Conservation (phyloP, 192 early-diverging fungal species). For the Powellomyces hirtus region DNA sequence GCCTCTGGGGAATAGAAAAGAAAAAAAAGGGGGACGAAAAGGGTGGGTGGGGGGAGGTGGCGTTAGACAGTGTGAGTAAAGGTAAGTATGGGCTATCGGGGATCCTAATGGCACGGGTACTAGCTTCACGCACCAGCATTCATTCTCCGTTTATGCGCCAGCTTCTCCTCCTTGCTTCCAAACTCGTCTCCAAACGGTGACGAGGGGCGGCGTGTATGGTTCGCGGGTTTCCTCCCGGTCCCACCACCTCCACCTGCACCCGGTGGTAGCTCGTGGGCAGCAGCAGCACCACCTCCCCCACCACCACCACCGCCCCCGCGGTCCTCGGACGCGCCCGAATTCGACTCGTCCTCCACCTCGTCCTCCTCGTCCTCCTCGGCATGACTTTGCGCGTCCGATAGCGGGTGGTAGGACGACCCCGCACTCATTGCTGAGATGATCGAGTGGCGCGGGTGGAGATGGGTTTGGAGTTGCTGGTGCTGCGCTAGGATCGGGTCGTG, state of each 20-base stretch:
- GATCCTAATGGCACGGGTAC: too few relatives aligned
- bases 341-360: background rate
- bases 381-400: background rate
- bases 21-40: background rate
- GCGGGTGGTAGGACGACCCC: background rate
- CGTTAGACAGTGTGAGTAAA: background rate
- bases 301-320: background rate
- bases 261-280: background rate
- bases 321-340: background rate
- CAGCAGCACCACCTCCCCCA: background rate
- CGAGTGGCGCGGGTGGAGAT: background rate
- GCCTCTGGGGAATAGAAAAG: slow-evolving; percentile 9
- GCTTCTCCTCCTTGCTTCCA: slow-evolving; percentile 7
- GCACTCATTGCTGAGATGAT: background rate
- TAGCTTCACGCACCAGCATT: slow-evolving; percentile 24
- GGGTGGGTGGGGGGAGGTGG: background rate
- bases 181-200: background rate
- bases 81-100: too few relatives aligned
- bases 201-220: background rate
- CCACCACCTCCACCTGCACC: background rate
- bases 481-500: background rate
- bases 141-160: slow-evolving; percentile 26
- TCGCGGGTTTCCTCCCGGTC: background rate
- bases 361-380: background rate
- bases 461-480: background rate